Evolutionary conservation across 306 rosid species (phyloP).

Genomic region (Ceratonia siliqua): DNA sequence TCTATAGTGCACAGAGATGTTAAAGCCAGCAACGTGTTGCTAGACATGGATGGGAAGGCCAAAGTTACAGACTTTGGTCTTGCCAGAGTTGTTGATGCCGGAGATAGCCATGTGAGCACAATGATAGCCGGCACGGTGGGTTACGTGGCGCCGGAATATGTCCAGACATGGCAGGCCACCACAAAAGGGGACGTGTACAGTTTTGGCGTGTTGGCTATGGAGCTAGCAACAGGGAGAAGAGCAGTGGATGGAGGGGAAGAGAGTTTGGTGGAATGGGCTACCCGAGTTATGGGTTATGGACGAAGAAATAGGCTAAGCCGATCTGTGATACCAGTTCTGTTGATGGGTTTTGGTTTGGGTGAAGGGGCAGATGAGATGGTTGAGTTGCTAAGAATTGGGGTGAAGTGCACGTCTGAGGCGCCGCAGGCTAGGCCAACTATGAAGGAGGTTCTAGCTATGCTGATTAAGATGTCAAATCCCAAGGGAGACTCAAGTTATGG

Average conservation of each 20-base stretch:
- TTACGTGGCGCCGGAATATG: conserved; percentile 93
- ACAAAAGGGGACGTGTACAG: conserved; percentile 95
- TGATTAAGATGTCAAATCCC: conserved; percentile 43
- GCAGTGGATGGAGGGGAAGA: conserved; percentile 98
- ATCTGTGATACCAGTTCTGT: conserved; percentile 40
- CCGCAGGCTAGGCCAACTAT: conserved; percentile 87
- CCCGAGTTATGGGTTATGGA: conserved; percentile 61
- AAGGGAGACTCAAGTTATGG: conserved; percentile 45
- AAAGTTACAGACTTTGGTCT: conserved; percentile 90
- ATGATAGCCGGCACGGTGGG: conserved; percentile 95
- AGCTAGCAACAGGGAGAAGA: conserved; percentile 77
- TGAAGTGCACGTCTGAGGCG: conserved; percentile 73
- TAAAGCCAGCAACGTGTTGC: conserved; percentile 84
- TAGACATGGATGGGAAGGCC: conserved; percentile 78
- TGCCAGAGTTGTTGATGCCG: conserved; percentile 78
- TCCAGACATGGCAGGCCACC: conserved; percentile 95
- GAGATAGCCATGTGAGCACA: conserved; percentile 93
- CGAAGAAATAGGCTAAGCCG: conserved; percentile 43
- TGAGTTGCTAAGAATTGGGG: conserved; percentile 69
- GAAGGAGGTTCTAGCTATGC: conserved; percentile 82
- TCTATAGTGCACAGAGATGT: conserved; percentile 88
- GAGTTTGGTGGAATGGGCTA: conserved; percentile 86
- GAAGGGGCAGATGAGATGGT: conserved; percentile 78
- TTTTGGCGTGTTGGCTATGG: conserved; percentile 85
- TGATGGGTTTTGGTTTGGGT: conserved; percentile 54